Evolutionary conservation across 2,329 filamentous ascomycete genomes (phyloP).

Genomic region (Aureobasidium sp.): DNA sequence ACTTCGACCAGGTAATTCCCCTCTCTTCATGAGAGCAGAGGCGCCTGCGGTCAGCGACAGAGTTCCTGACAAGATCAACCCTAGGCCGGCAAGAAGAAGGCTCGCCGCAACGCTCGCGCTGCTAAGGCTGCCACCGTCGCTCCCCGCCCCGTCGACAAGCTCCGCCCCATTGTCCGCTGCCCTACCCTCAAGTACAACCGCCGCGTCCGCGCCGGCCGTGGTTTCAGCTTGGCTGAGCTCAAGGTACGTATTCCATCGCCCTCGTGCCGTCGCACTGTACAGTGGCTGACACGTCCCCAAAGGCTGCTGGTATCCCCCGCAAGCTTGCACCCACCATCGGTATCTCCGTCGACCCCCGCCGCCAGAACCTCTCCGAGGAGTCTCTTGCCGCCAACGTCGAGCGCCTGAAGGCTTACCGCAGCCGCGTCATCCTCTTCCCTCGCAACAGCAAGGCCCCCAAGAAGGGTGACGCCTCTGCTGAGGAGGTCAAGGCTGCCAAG

Average conservation of each 20-base stretch:
- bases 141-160: conserved; percentile 93
- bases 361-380: conserved; percentile 95
- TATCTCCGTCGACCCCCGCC: conserved; percentile 92
- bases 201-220: conserved; percentile 89
- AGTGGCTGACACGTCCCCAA: conserved; percentile 16
- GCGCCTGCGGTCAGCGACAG: conserved; percentile 38
- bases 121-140: conserved; percentile 92
- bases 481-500: conserved; percentile 66
- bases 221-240: conserved; percentile 94
- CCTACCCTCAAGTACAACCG: conserved; percentile 98
- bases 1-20: conserved; percentile 96
- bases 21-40: conserved; percentile 44
- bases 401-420: conserved; percentile 96
- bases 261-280: not conserved
- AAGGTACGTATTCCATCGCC: conserved; percentile 60
- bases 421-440: conserved; percentile 94
- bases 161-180: conserved; percentile 94
- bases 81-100: conserved; percentile 91
- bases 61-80: conserved; percentile 29
- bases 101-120: conserved; percentile 82
- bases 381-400: conserved; percentile 88
- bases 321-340: conserved; percentile 92
- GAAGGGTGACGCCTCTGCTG: conserved; percentile 80
- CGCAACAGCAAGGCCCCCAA: conserved; percentile 90
- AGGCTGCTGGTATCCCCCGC: conserved; percentile 94